phyloP scores from a whole-genome alignment of 2,329 filamentous ascomycete species.

The Apiospora koreana region DNA sequence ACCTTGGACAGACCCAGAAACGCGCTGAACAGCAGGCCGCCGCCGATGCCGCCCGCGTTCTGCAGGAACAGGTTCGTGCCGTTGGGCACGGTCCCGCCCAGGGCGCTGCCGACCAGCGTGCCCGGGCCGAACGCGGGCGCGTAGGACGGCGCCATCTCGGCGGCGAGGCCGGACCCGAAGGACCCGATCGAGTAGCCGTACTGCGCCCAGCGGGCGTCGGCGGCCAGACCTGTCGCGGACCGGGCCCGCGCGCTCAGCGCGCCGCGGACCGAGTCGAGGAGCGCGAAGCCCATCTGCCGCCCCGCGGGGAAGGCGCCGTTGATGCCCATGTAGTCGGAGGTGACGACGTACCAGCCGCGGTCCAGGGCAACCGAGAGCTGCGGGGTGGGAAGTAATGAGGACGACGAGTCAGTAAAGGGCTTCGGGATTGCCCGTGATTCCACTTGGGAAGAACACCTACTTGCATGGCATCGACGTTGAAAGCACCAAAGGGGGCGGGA shows the following conservation, averaged over 20 bases:
- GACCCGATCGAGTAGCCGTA: slow-evolving; percentile 4
- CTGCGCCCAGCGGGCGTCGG: not conserved
- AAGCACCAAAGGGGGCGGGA: not conserved
- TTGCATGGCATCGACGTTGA: not conserved
- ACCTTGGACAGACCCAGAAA: not conserved
- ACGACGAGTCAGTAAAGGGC: too few relatives aligned
- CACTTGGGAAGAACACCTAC: not conserved
- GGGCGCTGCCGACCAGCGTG: not conserved
- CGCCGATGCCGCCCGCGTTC: not conserved
- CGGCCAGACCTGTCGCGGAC: not conserved
- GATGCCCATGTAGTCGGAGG: not conserved
- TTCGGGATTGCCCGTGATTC: too few relatives aligned
- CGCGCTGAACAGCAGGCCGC: not conserved
- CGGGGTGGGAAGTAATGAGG: too few relatives aligned
- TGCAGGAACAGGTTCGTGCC: not conserved
- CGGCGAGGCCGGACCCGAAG: not conserved
- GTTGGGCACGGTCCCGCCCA: not conserved
- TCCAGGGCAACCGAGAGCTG: not conserved
- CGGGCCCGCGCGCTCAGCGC: not conserved
- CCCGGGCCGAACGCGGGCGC: not conserved
- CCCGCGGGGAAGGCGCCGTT: not conserved
- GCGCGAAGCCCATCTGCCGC: not conserved
- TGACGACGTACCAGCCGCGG: not conserved
- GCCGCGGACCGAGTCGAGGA: not conserved
- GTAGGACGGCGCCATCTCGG: not conserved